A percentile compares a stretch with the other conserved stretches of the same genome.
Evolutionary conservation across 495 filamentous ascomycete species (phyloP).

Genomic region (Penicillium dipodomyicola): DNA sequence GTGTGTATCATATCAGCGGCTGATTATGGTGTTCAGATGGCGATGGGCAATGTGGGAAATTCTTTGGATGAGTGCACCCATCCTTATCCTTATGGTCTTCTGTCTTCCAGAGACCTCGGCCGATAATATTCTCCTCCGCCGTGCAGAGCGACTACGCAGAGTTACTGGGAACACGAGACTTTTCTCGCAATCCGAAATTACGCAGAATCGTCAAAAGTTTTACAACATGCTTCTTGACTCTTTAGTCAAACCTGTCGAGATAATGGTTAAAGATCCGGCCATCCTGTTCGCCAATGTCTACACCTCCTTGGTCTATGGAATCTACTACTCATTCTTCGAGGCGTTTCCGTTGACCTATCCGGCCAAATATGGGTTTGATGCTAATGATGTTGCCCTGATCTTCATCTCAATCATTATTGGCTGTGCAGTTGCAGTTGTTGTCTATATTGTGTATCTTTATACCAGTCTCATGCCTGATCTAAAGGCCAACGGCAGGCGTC

Average conservation of each 20-base stretch:
- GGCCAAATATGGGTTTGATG: conserved; percentile 31
- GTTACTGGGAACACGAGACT: conserved; percentile 38
- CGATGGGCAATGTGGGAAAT: conserved; percentile 52
- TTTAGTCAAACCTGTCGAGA: conserved; percentile 50
- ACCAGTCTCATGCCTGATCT: background rate
- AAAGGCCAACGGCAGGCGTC: background rate
- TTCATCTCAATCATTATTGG: conserved; percentile 4
- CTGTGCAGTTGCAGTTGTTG: background rate
- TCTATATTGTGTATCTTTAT: background rate
- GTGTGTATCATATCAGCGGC: too few species aligned
- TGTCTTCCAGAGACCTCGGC: conserved; percentile 50
- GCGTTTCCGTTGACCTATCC: conserved; percentile 33
- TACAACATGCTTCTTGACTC: background rate
- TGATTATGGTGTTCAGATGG: conserved; percentile 37
- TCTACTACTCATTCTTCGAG: conserved; percentile 57
- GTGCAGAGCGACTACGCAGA: conserved; percentile 38
- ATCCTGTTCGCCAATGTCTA: conserved; percentile 61
- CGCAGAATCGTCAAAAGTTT: conserved; percentile 22
- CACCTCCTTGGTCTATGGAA: conserved; percentile 58
- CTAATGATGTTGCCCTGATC: conserved; percentile 19
- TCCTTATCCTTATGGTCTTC: conserved; percentile 42
- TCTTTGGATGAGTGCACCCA: conserved; percentile 37
- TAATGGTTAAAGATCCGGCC: conserved; percentile 57
- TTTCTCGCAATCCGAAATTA: conserved; percentile 44
- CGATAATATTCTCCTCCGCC: conserved; percentile 45